Percentiles rank a stretch among this genome's conserved stretches.
Conservation (phyloP, 2,329 filamentous ascomycete species). For the Penicillium aurantiogriseum region DNA sequence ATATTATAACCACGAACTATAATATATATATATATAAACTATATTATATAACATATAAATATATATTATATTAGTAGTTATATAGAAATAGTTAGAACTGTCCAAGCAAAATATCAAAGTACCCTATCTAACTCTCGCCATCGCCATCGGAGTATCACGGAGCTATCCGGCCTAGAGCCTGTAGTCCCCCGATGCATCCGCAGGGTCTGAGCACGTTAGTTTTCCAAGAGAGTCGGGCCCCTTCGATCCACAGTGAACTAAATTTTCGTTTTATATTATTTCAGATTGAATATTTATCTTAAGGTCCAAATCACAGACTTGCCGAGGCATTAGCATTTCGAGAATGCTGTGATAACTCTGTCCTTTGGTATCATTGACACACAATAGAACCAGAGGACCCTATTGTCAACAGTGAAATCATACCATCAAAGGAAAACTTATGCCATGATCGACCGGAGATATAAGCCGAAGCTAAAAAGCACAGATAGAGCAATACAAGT, state of each 20-base stretch:
- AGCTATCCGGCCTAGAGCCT: not conserved
- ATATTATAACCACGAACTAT: no score
- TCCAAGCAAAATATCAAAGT: no score
- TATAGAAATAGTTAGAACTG: no score
- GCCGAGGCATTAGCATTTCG: not conserved
- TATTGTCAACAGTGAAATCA: not conserved
- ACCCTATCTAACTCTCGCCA: no score
- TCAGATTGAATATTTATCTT: no score
- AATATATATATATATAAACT: no score
- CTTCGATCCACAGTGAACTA: not conserved
- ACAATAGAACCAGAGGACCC: no score
- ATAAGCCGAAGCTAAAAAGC: not conserved
- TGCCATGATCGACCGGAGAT: not conserved
- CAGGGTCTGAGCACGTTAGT: not conserved
- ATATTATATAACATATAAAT: no score
- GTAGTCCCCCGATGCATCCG: not conserved
- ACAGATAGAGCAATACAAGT: not conserved
- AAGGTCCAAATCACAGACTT: no score
- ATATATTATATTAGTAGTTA: no score
- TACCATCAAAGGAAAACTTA: not conserved
- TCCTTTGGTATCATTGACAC: not conserved
- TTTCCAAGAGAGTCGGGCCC: not conserved
- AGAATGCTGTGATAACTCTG: not conserved
- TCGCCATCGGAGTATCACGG: not conserved
- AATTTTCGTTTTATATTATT: no score